A percentile compares a stretch with the other conserved stretches of the same genome.
These are phyloP conservation scores for Calocera viscosa DNA, from an alignment of 768 basidiomycete genomes.

Conservation along the genomic window DNA sequence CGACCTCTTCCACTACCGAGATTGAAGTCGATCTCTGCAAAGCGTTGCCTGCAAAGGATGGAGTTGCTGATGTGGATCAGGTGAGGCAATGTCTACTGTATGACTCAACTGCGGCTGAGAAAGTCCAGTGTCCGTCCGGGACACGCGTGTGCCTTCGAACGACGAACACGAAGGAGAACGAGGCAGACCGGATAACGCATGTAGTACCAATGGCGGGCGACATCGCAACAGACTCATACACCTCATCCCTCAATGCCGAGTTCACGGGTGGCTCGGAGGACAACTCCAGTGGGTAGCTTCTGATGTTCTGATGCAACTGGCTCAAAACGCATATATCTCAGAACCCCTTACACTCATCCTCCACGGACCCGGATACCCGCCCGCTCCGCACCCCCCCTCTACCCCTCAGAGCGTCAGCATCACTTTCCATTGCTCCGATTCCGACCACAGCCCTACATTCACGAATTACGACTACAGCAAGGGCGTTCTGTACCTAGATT, in stretches of 20 bases:
- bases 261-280: constrained; percentile 12
- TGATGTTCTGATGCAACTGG: constrained; percentile 21
- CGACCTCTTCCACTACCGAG: constrained; percentile 47
- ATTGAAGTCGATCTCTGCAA: constrained; percentile 57
- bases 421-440: constrained; percentile 43
- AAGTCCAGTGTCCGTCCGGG: constrained; percentile 47
- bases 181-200: constrained; percentile 47
- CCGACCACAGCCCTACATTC: constrained; percentile 38
- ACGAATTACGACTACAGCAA: constrained; percentile 42
- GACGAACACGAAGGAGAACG: constrained; percentile 45
- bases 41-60: constrained; percentile 39
- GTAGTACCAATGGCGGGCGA: constrained; percentile 59
- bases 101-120: background rate
- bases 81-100: constrained; percentile 33
- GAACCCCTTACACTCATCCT: constrained; percentile 46
- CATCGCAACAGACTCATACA: constrained; percentile 17
- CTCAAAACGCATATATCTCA: constrained; percentile 30
- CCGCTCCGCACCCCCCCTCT: constrained; percentile 33
- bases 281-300: constrained; percentile 14
- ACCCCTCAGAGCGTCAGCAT: constrained; percentile 48
- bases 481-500: constrained; percentile 42
- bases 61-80: constrained; percentile 49
- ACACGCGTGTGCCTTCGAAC: constrained; percentile 65
- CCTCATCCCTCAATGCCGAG: constrained; percentile 23
- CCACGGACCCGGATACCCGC: constrained; percentile 50